Percentiles rank a stretch among this genome's conserved stretches.
phyloP scores from a whole-genome alignment of 257 asterid species.

The Nemophila menziesii region DNA sequence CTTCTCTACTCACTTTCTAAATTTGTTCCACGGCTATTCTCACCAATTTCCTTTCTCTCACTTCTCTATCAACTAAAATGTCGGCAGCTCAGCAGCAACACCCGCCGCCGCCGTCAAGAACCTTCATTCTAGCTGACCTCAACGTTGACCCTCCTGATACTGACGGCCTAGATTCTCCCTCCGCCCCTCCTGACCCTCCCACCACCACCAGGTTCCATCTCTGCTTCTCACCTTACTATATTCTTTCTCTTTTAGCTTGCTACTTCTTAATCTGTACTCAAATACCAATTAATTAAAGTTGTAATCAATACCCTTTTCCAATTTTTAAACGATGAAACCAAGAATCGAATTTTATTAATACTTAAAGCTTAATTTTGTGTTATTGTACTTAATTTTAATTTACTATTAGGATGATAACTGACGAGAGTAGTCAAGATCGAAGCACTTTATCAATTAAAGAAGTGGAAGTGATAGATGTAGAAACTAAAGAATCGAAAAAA shows the following conservation, averaged over 20 bases:
- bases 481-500: constrained; percentile 49
- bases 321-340: no score
- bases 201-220: constrained; percentile 28
- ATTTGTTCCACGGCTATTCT: neutral
- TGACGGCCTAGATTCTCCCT: constrained; percentile 23
- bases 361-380: neutral
- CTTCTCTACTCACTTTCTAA: neutral
- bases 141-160: constrained; percentile 63
- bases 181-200: neutral
- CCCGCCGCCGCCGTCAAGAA: constrained; percentile 24
- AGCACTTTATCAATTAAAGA: constrained; percentile 34
- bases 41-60: neutral
- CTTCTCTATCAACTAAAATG: no score
- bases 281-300: no score
- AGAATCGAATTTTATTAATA: no score
- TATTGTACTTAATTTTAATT: neutral
- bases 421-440: constrained; percentile 28
- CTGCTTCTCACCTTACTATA: neutral
- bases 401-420: constrained; percentile 25
- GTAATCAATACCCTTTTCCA: no score
- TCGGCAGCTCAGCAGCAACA: neutral
- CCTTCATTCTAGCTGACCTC: constrained; percentile 59
- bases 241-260: no score
- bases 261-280: neutral
- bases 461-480: constrained; percentile 51